A percentile compares a stretch with the other conserved stretches of the same genome.
phyloP scores from a whole-genome alignment of 2,329 filamentous ascomycete species.

The Aspergillus terreus region DNA sequence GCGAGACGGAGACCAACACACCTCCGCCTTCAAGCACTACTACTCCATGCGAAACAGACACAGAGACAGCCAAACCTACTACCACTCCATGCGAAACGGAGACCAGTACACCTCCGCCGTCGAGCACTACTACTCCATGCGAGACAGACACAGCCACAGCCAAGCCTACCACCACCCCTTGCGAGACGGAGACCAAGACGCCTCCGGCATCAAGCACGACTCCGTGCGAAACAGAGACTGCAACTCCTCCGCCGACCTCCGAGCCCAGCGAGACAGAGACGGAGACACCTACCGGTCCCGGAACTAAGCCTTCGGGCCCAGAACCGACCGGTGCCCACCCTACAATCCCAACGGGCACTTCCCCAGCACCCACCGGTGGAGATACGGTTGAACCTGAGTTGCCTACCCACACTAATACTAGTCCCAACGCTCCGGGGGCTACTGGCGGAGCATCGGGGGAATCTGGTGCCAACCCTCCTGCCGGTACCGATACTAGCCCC shows the following conservation, averaged over 20 bases:
- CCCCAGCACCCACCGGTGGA: background rate
- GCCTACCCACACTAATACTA: background rate
- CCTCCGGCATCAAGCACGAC: background rate
- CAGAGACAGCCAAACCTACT: background rate
- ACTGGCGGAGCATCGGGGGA: background rate
- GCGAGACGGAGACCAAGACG: background rate
- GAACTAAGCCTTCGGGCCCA: background rate
- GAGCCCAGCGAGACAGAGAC: constrained; percentile 4
- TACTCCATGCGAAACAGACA: background rate
- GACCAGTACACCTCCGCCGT: background rate
- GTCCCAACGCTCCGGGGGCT: background rate
- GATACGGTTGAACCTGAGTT: constrained; percentile 3
- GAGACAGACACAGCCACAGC: background rate
- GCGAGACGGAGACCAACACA: background rate
- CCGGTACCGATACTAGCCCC: constrained; percentile 1
- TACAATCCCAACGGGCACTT: background rate
- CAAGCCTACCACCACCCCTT: background rate
- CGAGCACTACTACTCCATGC: background rate
- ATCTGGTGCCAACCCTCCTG: background rate
- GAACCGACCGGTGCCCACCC: background rate
- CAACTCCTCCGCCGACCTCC: background rate
- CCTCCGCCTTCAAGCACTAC: background rate
- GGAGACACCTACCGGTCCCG: background rate
- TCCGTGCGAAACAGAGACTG: background rate
- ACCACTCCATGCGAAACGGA: background rate